These are phyloP conservation scores for Aureobasidium musti DNA, from an alignment of 2,329 filamentous ascomycete genomes.

Conservation along the genomic window DNA sequence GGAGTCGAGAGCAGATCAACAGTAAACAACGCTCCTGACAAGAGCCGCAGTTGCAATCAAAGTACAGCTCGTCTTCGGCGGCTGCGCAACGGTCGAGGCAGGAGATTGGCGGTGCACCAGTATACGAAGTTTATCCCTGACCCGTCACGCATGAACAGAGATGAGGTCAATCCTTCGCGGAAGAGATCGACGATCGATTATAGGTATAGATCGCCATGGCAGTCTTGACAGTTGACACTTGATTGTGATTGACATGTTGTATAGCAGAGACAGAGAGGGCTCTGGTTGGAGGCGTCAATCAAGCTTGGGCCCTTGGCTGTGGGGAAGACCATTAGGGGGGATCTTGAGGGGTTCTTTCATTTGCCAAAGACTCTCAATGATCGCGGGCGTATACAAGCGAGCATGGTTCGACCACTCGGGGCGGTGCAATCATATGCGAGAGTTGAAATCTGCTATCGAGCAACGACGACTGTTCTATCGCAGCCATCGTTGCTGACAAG, in stretches of 20 bases:
- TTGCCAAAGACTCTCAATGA: background rate
- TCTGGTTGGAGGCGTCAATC: background rate
- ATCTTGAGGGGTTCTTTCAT: background rate
- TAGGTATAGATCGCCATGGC: background rate
- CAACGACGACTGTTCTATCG: slow-evolving; percentile 15
- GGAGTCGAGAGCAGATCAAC: background rate
- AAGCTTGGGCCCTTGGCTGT: slow-evolving; percentile 7
- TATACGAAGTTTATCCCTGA: slow-evolving; percentile 18
- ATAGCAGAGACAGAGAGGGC: background rate
- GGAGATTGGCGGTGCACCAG: slow-evolving; percentile 20
- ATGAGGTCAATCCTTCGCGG: slow-evolving; percentile 4
- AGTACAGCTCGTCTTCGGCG: slow-evolving; percentile 15
- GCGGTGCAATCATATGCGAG: slow-evolving; percentile 23
- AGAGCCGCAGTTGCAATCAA: slow-evolving; percentile 26
- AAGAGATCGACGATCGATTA: slow-evolving; percentile 19
- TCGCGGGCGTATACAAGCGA: background rate
- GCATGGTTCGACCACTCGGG: slow-evolving; percentile 22
- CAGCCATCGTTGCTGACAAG: slow-evolving; percentile 8
- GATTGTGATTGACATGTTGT: slow-evolving; percentile 25
- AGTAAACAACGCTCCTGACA: slow-evolving; percentile 16
- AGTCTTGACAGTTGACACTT: background rate
- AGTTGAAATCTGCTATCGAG: slow-evolving; percentile 21
- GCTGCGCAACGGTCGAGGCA: slow-evolving; percentile 16
- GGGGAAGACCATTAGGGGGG: slow-evolving; percentile 2
- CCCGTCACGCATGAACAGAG: slow-evolving; percentile 20